A percentile compares a stretch with the other conserved stretches of the same genome.
Evolutionary conservation across 73 alveolate genomes (phyloP).

Genomic region (Symbiodinium natans): DNA sequence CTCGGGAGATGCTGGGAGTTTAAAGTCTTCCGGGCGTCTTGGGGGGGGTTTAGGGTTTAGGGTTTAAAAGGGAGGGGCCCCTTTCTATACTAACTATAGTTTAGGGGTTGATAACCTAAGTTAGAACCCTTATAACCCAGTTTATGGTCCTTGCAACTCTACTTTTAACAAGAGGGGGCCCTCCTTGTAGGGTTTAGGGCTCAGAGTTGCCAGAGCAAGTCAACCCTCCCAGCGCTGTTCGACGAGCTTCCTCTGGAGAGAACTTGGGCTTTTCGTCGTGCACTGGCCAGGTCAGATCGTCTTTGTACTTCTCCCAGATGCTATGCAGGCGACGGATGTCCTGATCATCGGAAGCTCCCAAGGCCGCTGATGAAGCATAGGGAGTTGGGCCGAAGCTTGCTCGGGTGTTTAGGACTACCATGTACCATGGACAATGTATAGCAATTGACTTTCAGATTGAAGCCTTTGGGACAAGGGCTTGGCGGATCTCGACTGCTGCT

Average conservation of each 20-base stretch:
- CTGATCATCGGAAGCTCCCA: not conserved
- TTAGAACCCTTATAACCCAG: too few species aligned
- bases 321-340: constrained; percentile 35
- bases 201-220: too few species aligned
- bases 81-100: not conserved
- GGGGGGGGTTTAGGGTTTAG: not conserved
- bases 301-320: constrained; percentile 50
- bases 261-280: constrained; percentile 45
- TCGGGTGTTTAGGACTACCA: not conserved
- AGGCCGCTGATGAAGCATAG: too few species aligned
- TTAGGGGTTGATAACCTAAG: not conserved
- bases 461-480: not conserved
- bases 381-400: too few species aligned
- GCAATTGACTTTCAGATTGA: not conserved
- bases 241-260: constrained; percentile 15
- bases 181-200: too few species aligned
- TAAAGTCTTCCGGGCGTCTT: not conserved
- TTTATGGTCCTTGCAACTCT: too few species aligned
- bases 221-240: too few species aligned
- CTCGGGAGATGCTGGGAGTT: not conserved
- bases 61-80: too few species aligned
- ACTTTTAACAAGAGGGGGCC: too few species aligned
- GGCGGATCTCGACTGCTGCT: too few species aligned
- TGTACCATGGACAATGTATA: not conserved
- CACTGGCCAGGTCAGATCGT: constrained; percentile 54